phyloP scores from a whole-genome alignment of 2,329 filamentous ascomycete genomes.

The Ophiognomonia clavigignenti-juglandacearum region DNA sequence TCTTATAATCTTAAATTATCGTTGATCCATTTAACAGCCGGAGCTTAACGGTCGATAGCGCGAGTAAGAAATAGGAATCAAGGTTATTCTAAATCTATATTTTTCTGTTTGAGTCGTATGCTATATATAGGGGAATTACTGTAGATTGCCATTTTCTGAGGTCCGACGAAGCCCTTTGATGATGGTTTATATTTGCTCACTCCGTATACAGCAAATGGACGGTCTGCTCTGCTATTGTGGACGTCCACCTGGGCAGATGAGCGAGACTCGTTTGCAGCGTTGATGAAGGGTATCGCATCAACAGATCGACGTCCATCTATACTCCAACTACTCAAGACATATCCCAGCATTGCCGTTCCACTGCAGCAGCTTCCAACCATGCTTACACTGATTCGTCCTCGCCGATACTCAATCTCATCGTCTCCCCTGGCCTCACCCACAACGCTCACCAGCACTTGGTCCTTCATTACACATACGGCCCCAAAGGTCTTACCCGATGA shows the following conservation, averaged over 20 bases:
- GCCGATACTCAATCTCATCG: constrained; percentile 56
- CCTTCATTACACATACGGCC: neutral
- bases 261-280: neutral
- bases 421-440: constrained; percentile 43
- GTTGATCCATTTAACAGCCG: no score
- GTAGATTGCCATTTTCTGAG: no score
- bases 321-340: constrained; percentile 50
- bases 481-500: neutral
- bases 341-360: constrained; percentile 41
- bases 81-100: no score
- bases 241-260: neutral
- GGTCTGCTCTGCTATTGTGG: neutral
- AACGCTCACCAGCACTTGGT: constrained; percentile 39
- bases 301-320: constrained; percentile 41
- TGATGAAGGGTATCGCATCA: neutral
- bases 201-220: constrained; percentile 4
- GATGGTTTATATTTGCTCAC: no score
- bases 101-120: no score
- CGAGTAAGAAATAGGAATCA: no score
- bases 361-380: constrained; percentile 50
- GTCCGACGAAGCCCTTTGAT: no score
- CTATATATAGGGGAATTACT: no score
- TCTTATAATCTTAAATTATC: no score
- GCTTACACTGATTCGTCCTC: constrained; percentile 52
- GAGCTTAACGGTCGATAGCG: no score